Conservation (phyloP, 2,329 filamentous ascomycete species). For the Alternaria ventricosa region DNA sequence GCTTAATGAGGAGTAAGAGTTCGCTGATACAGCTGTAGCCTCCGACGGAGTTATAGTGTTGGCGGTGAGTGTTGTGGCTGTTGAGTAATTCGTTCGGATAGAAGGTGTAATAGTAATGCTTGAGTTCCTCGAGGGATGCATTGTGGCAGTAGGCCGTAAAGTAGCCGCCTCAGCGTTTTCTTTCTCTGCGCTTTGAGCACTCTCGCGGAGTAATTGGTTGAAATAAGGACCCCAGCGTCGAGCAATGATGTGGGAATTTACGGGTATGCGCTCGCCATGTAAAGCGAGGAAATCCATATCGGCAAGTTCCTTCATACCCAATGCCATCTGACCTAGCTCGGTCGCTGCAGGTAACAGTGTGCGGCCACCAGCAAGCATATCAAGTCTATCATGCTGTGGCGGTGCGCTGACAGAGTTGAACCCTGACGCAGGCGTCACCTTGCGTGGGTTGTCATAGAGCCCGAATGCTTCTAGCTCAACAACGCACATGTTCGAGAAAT, state of each 20-base stretch:
- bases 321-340: conserved; percentile 81
- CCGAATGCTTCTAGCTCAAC: conserved; percentile 97
- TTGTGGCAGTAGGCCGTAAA: conserved; percentile 66
- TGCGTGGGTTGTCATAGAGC: conserved; percentile 92
- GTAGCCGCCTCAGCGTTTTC: conserved; percentile 72
- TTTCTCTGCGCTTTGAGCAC: conserved; percentile 67
- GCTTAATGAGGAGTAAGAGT: conserved; percentile 53
- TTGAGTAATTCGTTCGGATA: conserved; percentile 59
- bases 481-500: conserved; percentile 96
- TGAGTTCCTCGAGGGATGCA: conserved; percentile 73
- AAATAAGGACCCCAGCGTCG: conserved; percentile 96
- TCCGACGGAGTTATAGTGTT: conserved; percentile 45
- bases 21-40: conserved; percentile 49
- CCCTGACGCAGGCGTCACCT: conserved; percentile 76
- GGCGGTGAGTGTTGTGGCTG: conserved; percentile 52
- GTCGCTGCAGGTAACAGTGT: conserved; percentile 79
- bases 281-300: conserved; percentile 98
- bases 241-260: conserved; percentile 88
- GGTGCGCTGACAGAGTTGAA: conserved; percentile 84
- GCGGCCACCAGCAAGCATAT: conserved; percentile 74
- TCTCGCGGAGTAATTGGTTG: conserved; percentile 86
- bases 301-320: conserved; percentile 81
- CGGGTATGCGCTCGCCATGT: conserved; percentile 87
- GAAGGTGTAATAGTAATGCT: conserved; percentile 83
- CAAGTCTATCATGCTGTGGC: conserved; percentile 59